Base-by-base conservation (phyloP, 257 asterid species). In the Craterostigma plantagineum region DNA sequence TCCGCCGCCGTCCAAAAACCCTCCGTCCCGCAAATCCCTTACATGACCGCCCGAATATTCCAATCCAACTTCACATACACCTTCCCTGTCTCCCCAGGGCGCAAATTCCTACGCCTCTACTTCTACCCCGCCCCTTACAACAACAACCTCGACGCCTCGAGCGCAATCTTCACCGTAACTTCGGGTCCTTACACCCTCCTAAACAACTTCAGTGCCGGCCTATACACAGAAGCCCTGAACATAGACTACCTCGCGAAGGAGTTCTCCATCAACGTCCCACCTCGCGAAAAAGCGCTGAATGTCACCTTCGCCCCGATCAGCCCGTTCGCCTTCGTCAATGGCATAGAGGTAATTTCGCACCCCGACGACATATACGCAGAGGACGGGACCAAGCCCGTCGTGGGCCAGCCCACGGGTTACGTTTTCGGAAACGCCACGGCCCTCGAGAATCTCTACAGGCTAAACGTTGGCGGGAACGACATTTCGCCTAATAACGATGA, bases 401-500 rank as follows among this genome's bases (percentile, higher is more conserved):
- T 81, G 17, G 93, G 94, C 11, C 80, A 57, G 46, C 10, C 58
- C 11, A 50, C 74, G 0, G 71, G 73, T 6, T 56, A 66, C 65
- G 40, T 0, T 14, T 68, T 85, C 5, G 78, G 60, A 63, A 71
- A 65, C 55, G 30, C 46, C 15, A 85, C 94, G 8, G 80, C 91
- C 0, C 72, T 81, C 4, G 96, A 85, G 78, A 75, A 56, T 54
- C 59, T 77, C 6, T 81, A 75, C 48, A 69, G 96, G 42, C 65
- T 85, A 49, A 85, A 85, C 55, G 96, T 85, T 15, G 84, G 96
- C 7, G 96, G 96, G 42, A 75, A 77, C n/a, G 94, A 56, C 45
- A 81, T 85, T 61, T 70, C 92, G 1, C 80, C 92, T 11, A 58
- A 92, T 10, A n/a, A 42, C 41, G 0, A n/a, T n/a, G 96, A 72